Base-by-base conservation (phyloP, 768 basidiomycete species). In the Sporobolomyces pararoseus region DNA sequence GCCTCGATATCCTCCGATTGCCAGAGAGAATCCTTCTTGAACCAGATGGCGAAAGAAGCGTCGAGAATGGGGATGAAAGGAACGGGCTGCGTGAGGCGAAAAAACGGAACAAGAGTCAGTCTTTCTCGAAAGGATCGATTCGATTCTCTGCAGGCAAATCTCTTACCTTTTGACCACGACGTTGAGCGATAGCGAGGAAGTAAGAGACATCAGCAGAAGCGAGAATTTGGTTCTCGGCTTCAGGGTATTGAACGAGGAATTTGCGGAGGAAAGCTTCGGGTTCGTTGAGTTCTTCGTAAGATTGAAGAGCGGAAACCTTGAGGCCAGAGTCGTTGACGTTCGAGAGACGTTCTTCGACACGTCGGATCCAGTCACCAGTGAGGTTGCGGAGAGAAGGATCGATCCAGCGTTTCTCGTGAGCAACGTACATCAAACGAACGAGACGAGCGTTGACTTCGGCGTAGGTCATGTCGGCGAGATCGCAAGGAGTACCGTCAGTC, bases 21-120 rank as follows among this genome's bases (percentile, higher is more conserved):
- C 94, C 95, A 97, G 16, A 98, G 86, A 10, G 95, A 98, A 79
- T 97, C 95, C 88, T 99, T 99, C 85, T 99, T 98, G 83, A 99
- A 98, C 96, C 96, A 99, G 60, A 98, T 93, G 79, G 94, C 91
- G 78, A 98, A 98, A 74, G 81, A 87, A 27, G 88, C 86, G 78
- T 97, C 94, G 60, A 98, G 85, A 35, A 99, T 87, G 6, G 95
- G 94, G 75, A 99, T 96, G 83, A 97, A 99, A 0, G 96, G 96
- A 10, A 88, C 95, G 2, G 96, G 96, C 74, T 73, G 65, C 14
- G 42, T 1, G 14, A 12, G 9, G 55, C 17, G 42, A 17, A 12
- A 27, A 31, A 13, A 6, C 4, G 23, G 21, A 50, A 59, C 52
- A 35, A 46, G 16, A 9, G 10, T 47, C 46, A 7, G 44, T 1